Percentiles rank a stretch among this genome's conserved stretches.
phyloP scores from a whole-genome alignment of 2,329 filamentous ascomycete genomes.

The Fusarium keratoplasticum region DNA sequence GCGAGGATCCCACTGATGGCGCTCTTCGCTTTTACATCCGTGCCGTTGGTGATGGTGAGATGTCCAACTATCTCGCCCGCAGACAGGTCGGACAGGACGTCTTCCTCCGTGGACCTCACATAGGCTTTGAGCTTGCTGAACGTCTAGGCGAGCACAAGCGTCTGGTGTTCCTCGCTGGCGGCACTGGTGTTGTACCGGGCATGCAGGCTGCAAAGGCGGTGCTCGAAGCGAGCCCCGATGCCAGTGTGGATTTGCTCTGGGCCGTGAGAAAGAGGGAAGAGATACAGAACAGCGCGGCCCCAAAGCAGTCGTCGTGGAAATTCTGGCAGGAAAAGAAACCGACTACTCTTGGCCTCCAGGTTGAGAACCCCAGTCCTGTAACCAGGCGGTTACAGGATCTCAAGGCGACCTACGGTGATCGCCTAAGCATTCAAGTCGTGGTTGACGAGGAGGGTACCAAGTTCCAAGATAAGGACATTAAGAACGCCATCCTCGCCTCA shows the following conservation, averaged over 20 bases:
- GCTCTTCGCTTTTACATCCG: constrained; percentile 80
- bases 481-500: constrained; percentile 42
- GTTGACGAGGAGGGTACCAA: constrained; percentile 82
- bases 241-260: constrained; percentile 80
- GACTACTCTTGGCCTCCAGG: constrained; percentile 33
- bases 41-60: constrained; percentile 82
- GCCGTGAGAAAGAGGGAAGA: constrained; percentile 73
- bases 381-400: constrained; percentile 73
- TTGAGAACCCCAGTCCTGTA: constrained; percentile 58
- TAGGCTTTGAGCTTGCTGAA: constrained; percentile 68
- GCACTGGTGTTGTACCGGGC: constrained; percentile 91
- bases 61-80: constrained; percentile 82
- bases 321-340: constrained; percentile 36
- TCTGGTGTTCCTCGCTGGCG: constrained; percentile 90
- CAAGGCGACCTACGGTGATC: constrained; percentile 65
- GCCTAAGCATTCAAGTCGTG: constrained; percentile 77
- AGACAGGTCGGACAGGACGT: constrained; percentile 72
- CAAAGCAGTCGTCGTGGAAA: constrained; percentile 40
- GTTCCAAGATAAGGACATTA: constrained; percentile 68
- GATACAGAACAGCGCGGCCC: constrained; percentile 51
- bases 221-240: constrained; percentile 51
- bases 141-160: constrained; percentile 46
- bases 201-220: constrained; percentile 80
- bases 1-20: constrained; percentile 49
- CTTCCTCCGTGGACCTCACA: constrained; percentile 82